Evolutionary conservation across 148 eudicot species (phyloP).

Genomic region (Rhododendron mucronatum): DNA sequence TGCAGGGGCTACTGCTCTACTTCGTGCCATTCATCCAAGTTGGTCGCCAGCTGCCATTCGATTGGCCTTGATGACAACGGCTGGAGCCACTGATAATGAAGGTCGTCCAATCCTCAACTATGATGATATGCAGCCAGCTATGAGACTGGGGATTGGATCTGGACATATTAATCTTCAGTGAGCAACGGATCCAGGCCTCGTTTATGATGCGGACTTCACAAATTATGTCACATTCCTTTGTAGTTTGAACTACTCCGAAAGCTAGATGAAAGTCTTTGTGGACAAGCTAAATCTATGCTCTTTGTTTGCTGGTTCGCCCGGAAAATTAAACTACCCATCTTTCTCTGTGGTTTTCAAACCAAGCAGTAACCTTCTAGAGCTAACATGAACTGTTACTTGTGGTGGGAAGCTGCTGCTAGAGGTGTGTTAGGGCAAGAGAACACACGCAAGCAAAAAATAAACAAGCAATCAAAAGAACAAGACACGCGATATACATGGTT

Average conservation of each 20-base stretch:
- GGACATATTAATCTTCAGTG: neutral
- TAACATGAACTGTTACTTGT: neutral
- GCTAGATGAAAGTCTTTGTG: neutral
- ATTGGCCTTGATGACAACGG: neutral
- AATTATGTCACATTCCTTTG: neutral
- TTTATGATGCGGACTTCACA: neutral
- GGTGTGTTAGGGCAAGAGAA: neutral
- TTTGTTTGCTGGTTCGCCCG: neutral
- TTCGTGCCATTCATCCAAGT: too few relatives aligned
- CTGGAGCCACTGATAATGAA: neutral
- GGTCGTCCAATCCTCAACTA: neutral
- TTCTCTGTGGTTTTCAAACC: too few relatives aligned
- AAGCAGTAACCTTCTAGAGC: neutral
- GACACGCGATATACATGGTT: too few relatives aligned
- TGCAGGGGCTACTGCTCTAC: too few relatives aligned
- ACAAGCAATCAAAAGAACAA: too few relatives aligned
- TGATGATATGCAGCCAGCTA: neutral
- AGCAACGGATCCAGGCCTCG: conserved; percentile 2
- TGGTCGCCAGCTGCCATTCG: too few relatives aligned
- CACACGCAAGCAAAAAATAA: too few relatives aligned
- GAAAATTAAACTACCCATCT: neutral
- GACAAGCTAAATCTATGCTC: neutral
- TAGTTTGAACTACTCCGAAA: neutral
- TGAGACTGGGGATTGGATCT: conserved; percentile 1
- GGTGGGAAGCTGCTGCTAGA: neutral